A percentile compares a stretch with the other conserved stretches of the same genome.
phyloP scores from a whole-genome alignment of 2,329 filamentous ascomycete species.

The Fusarium beomiforme region DNA sequence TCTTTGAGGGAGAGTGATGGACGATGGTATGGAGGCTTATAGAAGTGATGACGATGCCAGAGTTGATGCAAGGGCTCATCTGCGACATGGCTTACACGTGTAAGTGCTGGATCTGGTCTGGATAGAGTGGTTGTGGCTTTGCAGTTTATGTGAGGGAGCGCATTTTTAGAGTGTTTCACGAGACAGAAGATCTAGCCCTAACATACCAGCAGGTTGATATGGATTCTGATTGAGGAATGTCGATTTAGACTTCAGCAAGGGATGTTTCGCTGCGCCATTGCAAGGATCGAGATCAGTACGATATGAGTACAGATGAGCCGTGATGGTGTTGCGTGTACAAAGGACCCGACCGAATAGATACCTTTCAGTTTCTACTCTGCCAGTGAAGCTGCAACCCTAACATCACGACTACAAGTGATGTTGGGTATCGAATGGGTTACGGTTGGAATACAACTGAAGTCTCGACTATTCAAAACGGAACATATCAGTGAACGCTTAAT shows the following conservation, averaged over 20 bases:
- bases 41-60: background rate
- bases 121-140: background rate
- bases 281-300: slow-evolving; percentile 18
- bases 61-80: slow-evolving; percentile 8
- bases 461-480: background rate
- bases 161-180: background rate
- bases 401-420: background rate
- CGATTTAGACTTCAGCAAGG: slow-evolving; percentile 3
- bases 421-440: background rate
- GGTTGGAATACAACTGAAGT: background rate
- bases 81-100: slow-evolving; percentile 22
- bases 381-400: background rate
- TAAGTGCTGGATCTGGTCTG: background rate
- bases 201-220: slow-evolving; percentile 6
- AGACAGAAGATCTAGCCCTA: slow-evolving; percentile 1
- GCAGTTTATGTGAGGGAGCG: slow-evolving; percentile 18
- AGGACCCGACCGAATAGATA: background rate
- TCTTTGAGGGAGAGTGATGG: background rate
- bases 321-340: background rate
- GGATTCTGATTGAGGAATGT: background rate
- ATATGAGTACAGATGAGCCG: background rate
- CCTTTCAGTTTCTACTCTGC: background rate
- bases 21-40: slow-evolving; percentile 24
- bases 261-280: slow-evolving; percentile 10
- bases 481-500: too few relatives aligned